A percentile compares a stretch with the other conserved stretches of the same genome.
Evolutionary conservation across 2,329 filamentous ascomycete genomes (phyloP).

Genomic region (Aaosphaeria arxii): DNA sequence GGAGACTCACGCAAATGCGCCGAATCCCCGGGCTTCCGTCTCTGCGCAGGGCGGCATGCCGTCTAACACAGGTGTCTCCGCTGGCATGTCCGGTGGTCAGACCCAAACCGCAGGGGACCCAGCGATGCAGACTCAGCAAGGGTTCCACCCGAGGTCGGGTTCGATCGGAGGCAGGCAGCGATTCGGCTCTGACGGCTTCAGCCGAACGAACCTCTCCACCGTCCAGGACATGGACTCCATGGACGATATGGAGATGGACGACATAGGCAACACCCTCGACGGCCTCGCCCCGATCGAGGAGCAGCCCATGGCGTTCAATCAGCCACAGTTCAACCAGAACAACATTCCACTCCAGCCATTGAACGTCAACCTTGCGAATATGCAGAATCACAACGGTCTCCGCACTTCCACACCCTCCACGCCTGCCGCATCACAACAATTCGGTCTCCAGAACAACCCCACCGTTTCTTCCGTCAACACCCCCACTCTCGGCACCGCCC

Average conservation of each 20-base stretch:
- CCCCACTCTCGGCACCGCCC: conserved; percentile 79
- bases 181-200: conserved; percentile 36
- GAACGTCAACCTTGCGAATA: conserved; percentile 75
- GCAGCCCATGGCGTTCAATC: conserved; percentile 62
- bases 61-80: conserved; percentile 22
- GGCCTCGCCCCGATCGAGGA: conserved; percentile 60
- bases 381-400: conserved; percentile 70
- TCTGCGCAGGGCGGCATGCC: conserved; percentile 44
- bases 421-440: conserved; percentile 64
- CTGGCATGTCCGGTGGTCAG: conserved; percentile 46
- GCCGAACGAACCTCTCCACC: conserved; percentile 39
- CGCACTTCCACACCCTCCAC: conserved; percentile 84
- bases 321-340: conserved; percentile 53
- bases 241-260: conserved; percentile 97
- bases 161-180: conserved; percentile 36
- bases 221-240: conserved; percentile 72
- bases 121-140: conserved; percentile 34
- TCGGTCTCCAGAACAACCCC: conserved; percentile 85
- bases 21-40: conserved; percentile 49
- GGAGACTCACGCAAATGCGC: conserved; percentile 80
- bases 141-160: conserved; percentile 40
- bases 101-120: conserved; percentile 31
- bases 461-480: conserved; percentile 98
- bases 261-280: conserved; percentile 52
- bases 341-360: conserved; percentile 65